These are phyloP conservation scores for Neophaeococcomyces mojaviensis DNA, from an alignment of 2,329 filamentous ascomycete species.

Conservation along the genomic window DNA sequence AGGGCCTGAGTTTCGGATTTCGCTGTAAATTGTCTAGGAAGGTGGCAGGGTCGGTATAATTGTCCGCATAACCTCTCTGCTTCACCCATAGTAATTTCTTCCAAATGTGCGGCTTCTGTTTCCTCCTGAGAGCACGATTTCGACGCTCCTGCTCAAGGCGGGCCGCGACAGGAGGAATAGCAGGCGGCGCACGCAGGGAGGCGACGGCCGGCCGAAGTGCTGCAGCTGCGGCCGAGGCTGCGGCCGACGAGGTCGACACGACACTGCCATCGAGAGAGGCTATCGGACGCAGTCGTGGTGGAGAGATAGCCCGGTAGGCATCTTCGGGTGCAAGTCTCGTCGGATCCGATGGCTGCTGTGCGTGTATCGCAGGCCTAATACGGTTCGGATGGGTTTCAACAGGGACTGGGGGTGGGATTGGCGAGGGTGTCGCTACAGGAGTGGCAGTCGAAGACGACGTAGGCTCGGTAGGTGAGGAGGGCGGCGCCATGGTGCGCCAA, in stretches of 20 bases:
- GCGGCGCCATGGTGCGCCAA: constrained; percentile 22
- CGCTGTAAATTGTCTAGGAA: constrained; percentile 94
- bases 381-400: constrained; percentile 41
- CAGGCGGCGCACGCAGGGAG: constrained; percentile 35
- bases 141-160: constrained; percentile 40
- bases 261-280: constrained; percentile 28
- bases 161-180: constrained; percentile 30
- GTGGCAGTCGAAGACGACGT: constrained; percentile 7
- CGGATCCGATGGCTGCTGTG: constrained; percentile 46
- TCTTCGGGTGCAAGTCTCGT: constrained; percentile 75
- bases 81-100: constrained; percentile 98
- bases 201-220: constrained; percentile 29
- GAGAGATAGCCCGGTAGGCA: constrained; percentile 61
- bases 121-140: constrained; percentile 52
- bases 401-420: constrained; percentile 37
- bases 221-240: constrained; percentile 33
- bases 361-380: constrained; percentile 25
- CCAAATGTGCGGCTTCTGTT: constrained; percentile 67
- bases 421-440: constrained; percentile 24
- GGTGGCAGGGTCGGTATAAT: constrained; percentile 94
- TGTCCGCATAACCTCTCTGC: constrained; percentile 80
- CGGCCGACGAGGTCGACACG: constrained; percentile 27
- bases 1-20: constrained; percentile 86
- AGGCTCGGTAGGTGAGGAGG: constrained; percentile 8
- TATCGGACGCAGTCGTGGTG: constrained; percentile 46